Conservation (phyloP, 164 flowering plant genomes). For the Sedum album region DNA sequence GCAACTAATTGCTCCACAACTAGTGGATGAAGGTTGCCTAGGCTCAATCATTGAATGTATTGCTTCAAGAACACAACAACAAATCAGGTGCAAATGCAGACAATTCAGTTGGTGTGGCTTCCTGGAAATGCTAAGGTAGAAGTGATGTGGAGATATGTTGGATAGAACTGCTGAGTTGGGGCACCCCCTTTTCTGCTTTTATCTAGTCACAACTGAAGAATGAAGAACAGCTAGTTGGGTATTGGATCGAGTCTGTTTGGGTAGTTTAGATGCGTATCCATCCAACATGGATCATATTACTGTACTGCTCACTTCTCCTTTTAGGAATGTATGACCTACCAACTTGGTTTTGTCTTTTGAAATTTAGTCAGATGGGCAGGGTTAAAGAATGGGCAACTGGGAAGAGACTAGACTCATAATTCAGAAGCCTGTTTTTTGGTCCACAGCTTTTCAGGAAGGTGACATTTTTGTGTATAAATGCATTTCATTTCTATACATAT, state of each 20-base stretch:
- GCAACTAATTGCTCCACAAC: too few species aligned
- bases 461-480: neutral
- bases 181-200: neutral
- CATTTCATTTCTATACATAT: neutral
- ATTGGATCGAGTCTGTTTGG: neutral
- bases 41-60: neutral
- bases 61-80: neutral
- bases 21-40: neutral
- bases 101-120: neutral
- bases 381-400: too few species aligned
- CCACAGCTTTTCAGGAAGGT: too few species aligned
- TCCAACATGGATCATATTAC: slow-evolving; percentile 1
- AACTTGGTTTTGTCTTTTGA: too few species aligned
- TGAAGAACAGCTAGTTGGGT: neutral
- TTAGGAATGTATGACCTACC: too few species aligned
- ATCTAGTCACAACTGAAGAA: neutral
- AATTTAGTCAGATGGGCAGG: too few species aligned
- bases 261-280: neutral
- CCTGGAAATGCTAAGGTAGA: slow-evolving; percentile 3
- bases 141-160: neutral
- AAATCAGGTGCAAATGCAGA: neutral
- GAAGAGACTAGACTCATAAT: too few species aligned
- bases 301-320: too few species aligned
- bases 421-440: too few species aligned
- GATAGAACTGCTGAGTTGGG: too few species aligned